Conservation (phyloP, 129 eudicot species). For the Calendula officinalis region DNA sequence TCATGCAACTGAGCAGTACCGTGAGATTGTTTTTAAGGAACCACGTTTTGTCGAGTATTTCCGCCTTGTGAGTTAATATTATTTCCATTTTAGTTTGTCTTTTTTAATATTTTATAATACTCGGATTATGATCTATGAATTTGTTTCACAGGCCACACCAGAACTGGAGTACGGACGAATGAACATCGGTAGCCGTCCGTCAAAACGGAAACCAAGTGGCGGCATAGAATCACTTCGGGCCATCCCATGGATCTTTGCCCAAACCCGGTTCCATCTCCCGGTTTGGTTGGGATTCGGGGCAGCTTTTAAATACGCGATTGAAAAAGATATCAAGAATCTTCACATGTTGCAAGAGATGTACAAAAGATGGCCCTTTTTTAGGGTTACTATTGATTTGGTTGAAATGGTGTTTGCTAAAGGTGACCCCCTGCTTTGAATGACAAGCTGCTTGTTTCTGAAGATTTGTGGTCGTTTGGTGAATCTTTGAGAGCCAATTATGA, state of each 20-base stretch:
- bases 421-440: constrained; percentile 85
- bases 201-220: constrained; percentile 92
- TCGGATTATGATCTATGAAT: neutral
- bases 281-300: constrained; percentile 99
- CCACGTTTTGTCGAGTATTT: constrained; percentile 99
- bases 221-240: constrained; percentile 98
- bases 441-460: constrained; percentile 87
- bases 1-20: constrained; percentile 81
- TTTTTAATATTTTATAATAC: neutral
- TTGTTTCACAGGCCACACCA: constrained; percentile 77
- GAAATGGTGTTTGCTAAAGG: constrained; percentile 99
- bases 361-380: constrained; percentile 94
- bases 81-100: neutral
- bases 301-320: constrained; percentile 69
- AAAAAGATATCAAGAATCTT: constrained; percentile 63
- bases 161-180: constrained; percentile 95
- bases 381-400: constrained; percentile 91
- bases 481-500: constrained; percentile 61
- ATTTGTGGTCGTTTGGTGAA: constrained; percentile 78
- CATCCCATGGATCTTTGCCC: constrained; percentile 99
- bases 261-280: constrained; percentile 96
- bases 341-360: constrained; percentile 89
- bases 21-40: constrained; percentile 82
- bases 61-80: constrained; percentile 69
- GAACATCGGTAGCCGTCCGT: constrained; percentile 99